Conservation (phyloP, 106 monocot genomes). For the Apostasia ramifera region DNA sequence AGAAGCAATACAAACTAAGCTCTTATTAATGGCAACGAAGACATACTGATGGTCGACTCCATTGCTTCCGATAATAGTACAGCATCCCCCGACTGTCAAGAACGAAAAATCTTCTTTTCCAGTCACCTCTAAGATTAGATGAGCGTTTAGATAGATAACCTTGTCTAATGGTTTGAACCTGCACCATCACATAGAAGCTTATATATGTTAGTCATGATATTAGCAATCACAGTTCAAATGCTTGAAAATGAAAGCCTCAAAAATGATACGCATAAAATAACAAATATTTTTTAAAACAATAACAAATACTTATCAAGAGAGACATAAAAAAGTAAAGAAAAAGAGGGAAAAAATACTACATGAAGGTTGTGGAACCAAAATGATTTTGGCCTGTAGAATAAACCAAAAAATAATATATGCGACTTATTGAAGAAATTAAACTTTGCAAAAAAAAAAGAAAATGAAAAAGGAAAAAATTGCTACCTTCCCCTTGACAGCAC, state of each 20-base stretch:
- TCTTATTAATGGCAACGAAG: neutral
- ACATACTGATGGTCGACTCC: conserved; percentile 84
- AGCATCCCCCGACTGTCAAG: conserved; percentile 99
- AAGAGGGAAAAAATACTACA: neutral
- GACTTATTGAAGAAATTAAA: neutral
- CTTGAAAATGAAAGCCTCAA: conserved; percentile 2
- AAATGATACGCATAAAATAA: neutral
- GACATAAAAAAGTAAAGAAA: neutral
- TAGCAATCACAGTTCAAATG: too few relatives aligned
- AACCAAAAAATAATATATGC: neutral
- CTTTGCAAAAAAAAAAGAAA: neutral
- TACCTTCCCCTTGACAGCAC: conserved; percentile 88
- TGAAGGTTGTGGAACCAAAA: neutral
- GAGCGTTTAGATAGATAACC: conserved; percentile 99
- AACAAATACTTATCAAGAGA: neutral
- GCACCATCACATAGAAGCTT: conserved; percentile 18
- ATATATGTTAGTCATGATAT: neutral
- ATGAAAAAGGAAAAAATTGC: neutral
- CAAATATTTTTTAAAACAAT: neutral
- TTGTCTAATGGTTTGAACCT: conserved; percentile 99
- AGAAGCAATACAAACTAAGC: neutral
- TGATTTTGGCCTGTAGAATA: neutral
- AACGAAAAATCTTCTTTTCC: conserved; percentile 99
- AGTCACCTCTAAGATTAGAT: conserved; percentile 96
- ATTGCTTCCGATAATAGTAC: conserved; percentile 96